phyloP scores from a whole-genome alignment of 2,329 filamentous ascomycete genomes.

The Neopestalotiopsis rosae region DNA sequence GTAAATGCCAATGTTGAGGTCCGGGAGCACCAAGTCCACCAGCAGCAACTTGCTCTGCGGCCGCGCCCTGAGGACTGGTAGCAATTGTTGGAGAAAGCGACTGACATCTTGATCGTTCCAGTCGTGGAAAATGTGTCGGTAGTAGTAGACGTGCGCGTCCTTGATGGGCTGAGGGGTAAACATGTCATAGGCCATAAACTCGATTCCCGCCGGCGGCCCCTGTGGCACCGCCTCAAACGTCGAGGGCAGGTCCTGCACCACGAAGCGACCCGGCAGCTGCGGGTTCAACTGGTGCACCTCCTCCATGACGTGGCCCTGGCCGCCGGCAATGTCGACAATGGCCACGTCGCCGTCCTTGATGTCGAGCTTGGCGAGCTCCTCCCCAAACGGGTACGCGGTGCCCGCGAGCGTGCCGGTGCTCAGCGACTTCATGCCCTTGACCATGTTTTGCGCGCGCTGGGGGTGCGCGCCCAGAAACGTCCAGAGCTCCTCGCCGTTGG shows the following conservation, averaged over 20 bases:
- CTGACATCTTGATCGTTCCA: neutral
- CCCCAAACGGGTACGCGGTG: neutral
- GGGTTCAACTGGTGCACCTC: neutral
- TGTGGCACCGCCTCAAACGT: neutral
- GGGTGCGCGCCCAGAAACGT: neutral
- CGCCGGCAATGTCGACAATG: conserved; percentile 2
- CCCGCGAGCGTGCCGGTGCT: neutral
- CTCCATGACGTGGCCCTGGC: conserved; percentile 7
- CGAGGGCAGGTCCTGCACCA: conserved; percentile 1
- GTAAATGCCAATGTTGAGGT: neutral
- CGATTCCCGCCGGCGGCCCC: neutral
- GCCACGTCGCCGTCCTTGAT: neutral
- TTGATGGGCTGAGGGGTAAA: neutral
- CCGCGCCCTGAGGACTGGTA: neutral
- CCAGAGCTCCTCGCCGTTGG: conserved; percentile 1
- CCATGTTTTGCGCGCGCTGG: neutral
- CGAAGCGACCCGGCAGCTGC: neutral
- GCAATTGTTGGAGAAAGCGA: neutral
- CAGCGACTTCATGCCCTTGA: neutral
- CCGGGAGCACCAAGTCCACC: neutral
- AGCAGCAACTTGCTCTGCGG: neutral
- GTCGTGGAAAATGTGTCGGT: neutral
- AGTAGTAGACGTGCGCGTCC: neutral
- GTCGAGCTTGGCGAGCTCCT: neutral
- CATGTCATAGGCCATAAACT: conserved; percentile 1